These are phyloP conservation scores for Tagetes patula DNA, from an alignment of 129 eudicot species.

Conservation along the genomic window DNA sequence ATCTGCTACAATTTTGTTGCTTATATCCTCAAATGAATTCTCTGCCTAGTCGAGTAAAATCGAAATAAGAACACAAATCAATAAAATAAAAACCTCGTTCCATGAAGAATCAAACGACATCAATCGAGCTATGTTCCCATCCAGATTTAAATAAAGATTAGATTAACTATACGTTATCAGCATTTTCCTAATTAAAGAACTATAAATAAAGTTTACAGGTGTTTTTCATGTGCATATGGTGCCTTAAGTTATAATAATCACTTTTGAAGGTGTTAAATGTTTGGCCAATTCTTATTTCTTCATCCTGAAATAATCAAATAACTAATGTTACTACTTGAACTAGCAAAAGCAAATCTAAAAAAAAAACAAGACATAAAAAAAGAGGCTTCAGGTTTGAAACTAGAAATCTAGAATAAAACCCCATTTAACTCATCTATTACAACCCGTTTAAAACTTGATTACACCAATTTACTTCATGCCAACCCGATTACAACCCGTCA, in stretches of 20 bases:
- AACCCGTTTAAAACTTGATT: too few relatives aligned
- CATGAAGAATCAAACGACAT: not conserved
- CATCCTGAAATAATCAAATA: not conserved
- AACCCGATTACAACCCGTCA: too few relatives aligned
- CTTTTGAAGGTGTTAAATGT: not conserved
- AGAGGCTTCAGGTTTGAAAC: too few relatives aligned
- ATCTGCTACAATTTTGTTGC: conserved; percentile 84
- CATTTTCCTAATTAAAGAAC: not conserved
- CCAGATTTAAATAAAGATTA: not conserved
- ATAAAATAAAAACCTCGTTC: not conserved
- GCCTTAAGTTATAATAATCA: not conserved
- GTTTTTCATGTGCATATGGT: not conserved
- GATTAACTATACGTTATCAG: not conserved
- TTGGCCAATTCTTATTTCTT: not conserved
- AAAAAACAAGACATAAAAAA: too few relatives aligned
- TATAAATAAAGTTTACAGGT: not conserved
- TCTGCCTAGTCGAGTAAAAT: conserved; percentile 60
- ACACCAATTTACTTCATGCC: too few relatives aligned
- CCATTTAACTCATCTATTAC: too few relatives aligned
- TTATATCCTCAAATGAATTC: conserved; percentile 76
- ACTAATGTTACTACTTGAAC: not conserved
- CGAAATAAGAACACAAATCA: not conserved
- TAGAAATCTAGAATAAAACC: too few relatives aligned
- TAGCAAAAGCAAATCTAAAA: not conserved
- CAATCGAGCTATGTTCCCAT: not conserved